Conservation (phyloP, 2,329 filamentous ascomycete genomes). For the Phaeosphaeriaceae sp. region DNA sequence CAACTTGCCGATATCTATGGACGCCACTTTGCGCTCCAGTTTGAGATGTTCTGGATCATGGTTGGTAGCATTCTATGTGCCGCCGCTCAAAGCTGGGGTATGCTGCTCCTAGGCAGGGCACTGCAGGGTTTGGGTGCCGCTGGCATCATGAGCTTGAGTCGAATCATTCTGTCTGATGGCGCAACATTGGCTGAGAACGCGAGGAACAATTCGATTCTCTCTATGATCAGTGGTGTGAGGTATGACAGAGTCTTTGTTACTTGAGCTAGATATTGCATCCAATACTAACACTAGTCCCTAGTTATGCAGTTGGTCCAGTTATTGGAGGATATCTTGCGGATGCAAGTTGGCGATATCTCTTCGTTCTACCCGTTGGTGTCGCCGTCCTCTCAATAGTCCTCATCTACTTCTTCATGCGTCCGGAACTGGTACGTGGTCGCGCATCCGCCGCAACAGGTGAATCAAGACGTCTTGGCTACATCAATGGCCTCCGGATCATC, state of each 20-base stretch:
- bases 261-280: background rate
- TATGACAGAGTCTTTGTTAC: slow-evolving; percentile 7
- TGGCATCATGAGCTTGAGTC: slow-evolving; percentile 66
- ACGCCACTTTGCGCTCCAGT: slow-evolving; percentile 64
- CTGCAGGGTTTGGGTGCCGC: slow-evolving; percentile 68
- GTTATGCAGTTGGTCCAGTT: slow-evolving; percentile 67
- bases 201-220: slow-evolving; percentile 71
- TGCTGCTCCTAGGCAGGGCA: slow-evolving; percentile 67
- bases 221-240: slow-evolving; percentile 63
- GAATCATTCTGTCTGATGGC: slow-evolving; percentile 69
- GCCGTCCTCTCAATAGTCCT: slow-evolving; percentile 58
- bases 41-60: slow-evolving; percentile 58
- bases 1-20: slow-evolving; percentile 71
- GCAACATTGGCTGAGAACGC: slow-evolving; percentile 73
- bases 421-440: slow-evolving; percentile 62
- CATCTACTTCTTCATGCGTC: slow-evolving; percentile 63
- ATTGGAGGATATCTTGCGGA: slow-evolving; percentile 64
- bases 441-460: slow-evolving; percentile 44
- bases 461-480: slow-evolving; percentile 43
- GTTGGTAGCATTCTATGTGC: slow-evolving; percentile 68
- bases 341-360: slow-evolving; percentile 70
- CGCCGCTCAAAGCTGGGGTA: slow-evolving; percentile 62
- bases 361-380: slow-evolving; percentile 57
- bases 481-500: slow-evolving; percentile 53
- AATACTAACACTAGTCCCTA: slow-evolving; percentile 8